Base-by-base conservation (phyloP, 2,329 filamentous ascomycete species). In the Leptosphaerulina australis region DNA sequence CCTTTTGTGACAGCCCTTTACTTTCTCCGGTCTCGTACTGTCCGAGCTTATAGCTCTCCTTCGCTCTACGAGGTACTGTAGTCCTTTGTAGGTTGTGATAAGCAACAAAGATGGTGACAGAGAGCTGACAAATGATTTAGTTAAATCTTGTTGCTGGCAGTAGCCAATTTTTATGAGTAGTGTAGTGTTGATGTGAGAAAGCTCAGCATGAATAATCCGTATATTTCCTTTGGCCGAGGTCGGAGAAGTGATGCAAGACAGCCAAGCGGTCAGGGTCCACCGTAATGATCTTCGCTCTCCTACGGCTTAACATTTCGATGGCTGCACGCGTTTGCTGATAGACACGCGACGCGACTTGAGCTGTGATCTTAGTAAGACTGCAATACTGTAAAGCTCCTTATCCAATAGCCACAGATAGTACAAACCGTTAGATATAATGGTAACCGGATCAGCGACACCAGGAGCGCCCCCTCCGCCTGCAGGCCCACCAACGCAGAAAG, bases 401-500 rank as follows among this genome's bases (percentile, higher is more conserved):
- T 5, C 10, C 20, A 22, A 14, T 20, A 15, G 21, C 24, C 35
- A 45, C 25, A 29, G 6, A 38, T 9, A 30, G 29, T 30, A 15
- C 48, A 14, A 24, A 5, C 25, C 15, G 30, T 20, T n/a, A 5
- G 17, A 41, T 52, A 61, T 46, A 50, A 74, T 72, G 69, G 68
- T 68, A 18, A 62, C 68, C 34, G 71, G 67, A 24, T 63, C 63
- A 50, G 63, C 59, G 21, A 68, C 69, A 15, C 67, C 70, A n/a
- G 63, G 60, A 41, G 60, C 66, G 26, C 66, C 68, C 45, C 64
- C 63, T 22, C 66, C 68, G 44, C 66, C 69, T 20, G 59, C 63
- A 58, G 69, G 63, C 14, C 65, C 73, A 31, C 71, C 72, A 10
- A 71, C 74, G 20, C 72, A 76, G 56, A 88, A 88, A 68, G 82